phyloP scores from a whole-genome alignment of 768 basidiomycete species.

The Tylopilus vinaceipallidus region DNA sequence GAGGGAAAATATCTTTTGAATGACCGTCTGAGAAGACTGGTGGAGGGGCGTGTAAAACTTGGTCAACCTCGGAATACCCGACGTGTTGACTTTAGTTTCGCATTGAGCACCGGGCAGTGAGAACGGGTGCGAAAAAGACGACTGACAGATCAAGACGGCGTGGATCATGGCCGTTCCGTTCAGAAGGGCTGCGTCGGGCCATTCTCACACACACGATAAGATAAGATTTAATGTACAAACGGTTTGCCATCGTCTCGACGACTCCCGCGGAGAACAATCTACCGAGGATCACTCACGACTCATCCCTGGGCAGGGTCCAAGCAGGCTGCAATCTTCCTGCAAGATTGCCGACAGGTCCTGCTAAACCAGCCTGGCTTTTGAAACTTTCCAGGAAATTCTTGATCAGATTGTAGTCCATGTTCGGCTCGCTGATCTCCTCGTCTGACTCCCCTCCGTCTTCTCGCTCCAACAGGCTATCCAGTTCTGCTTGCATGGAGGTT shows the following conservation, averaged over 20 bases:
- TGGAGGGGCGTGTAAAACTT: constrained; percentile 88
- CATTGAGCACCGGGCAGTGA: constrained; percentile 19
- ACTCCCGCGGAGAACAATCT: background rate
- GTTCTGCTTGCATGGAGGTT: constrained; percentile 86
- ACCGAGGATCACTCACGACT: constrained; percentile 28
- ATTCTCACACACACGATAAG: background rate
- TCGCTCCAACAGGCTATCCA: constrained; percentile 58
- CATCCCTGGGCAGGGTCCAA: constrained; percentile 74
- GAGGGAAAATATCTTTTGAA: constrained; percentile 88
- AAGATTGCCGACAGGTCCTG: constrained; percentile 90
- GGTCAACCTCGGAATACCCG: constrained; percentile 78
- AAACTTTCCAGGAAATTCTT: constrained; percentile 98
- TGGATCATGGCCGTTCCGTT: constrained; percentile 60
- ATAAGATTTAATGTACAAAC: constrained; percentile 2
- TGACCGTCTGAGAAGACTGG: constrained; percentile 56
- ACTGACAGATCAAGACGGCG: constrained; percentile 80
- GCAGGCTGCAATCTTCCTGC: constrained; percentile 79
- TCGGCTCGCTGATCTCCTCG: constrained; percentile 46
- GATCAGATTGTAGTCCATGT: constrained; percentile 86
- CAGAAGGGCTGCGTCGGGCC: background rate
- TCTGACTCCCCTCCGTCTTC: constrained; percentile 48
- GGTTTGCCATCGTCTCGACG: too few species aligned
- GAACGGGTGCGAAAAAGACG: constrained; percentile 18
- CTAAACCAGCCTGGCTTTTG: constrained; percentile 84
- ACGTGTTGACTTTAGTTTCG: constrained; percentile 78